Evolutionary conservation across 371 early-diverging fungal genomes (phyloP).

Genomic region (Syncephalastrum sp.): DNA sequence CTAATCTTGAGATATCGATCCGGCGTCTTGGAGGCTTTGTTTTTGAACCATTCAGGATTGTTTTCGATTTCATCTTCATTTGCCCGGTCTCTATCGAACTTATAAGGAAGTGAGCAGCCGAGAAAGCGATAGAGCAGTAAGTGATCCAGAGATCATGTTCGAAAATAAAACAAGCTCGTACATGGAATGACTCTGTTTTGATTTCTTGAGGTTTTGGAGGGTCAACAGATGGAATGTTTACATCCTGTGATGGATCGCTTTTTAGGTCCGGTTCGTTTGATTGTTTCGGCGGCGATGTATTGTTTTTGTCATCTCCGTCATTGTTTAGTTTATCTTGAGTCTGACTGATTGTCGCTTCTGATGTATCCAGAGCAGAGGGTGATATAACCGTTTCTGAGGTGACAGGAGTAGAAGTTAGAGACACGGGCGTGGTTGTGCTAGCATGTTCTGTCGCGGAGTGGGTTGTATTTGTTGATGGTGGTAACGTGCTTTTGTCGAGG

Average conservation of each 20-base stretch:
- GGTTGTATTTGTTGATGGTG: too few relatives aligned
- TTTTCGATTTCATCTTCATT: conserved; percentile 60
- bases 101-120: not conserved
- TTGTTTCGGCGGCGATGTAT: too few relatives aligned
- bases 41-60: conserved; percentile 77
- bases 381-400: conserved; percentile 8
- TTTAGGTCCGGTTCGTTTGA: too few relatives aligned
- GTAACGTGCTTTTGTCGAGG: too few relatives aligned
- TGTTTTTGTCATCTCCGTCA: too few relatives aligned
- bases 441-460: too few relatives aligned
- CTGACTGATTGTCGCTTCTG: too few relatives aligned
- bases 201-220: not conserved
- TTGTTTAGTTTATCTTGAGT: too few relatives aligned
- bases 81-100: conserved; percentile 29
- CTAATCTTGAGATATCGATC: conserved; percentile 84
- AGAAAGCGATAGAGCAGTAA: not conserved
- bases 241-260: not conserved
- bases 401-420: not conserved
- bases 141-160: not conserved
- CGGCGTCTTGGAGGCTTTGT: conserved; percentile 79
- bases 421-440: not conserved
- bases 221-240: too few relatives aligned
- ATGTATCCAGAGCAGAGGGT: not conserved
- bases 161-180: too few relatives aligned
- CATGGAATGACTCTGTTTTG: not conserved